Percentiles rank a stretch among this genome's conserved stretches.
These are phyloP conservation scores for Simplicillium sp. DNA, from an alignment of 2,329 filamentous ascomycete genomes.

Conservation along the genomic window DNA sequence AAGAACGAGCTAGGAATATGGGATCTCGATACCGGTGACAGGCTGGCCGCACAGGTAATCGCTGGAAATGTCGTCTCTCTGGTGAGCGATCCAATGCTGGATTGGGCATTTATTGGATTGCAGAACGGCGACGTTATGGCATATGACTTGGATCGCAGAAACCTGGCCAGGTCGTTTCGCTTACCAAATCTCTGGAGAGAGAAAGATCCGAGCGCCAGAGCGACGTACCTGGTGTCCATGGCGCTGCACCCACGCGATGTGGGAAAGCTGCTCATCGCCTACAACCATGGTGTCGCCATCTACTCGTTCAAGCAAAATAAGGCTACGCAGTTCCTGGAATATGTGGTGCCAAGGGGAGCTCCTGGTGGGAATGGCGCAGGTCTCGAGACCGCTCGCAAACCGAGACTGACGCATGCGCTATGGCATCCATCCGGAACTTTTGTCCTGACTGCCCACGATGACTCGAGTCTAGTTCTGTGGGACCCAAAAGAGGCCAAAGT, in stretches of 20 bases:
- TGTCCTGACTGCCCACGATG: slow-evolving; percentile 76
- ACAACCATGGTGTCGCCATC: slow-evolving; percentile 75
- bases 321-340: slow-evolving; percentile 70
- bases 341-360: slow-evolving; percentile 71
- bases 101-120: slow-evolving; percentile 83
- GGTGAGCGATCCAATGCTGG: slow-evolving; percentile 78
- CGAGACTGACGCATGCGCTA: slow-evolving; percentile 69
- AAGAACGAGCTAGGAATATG: slow-evolving; percentile 81
- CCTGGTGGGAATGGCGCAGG: slow-evolving; percentile 67
- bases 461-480: slow-evolving; percentile 89
- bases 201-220: slow-evolving; percentile 55
- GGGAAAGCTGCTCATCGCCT: slow-evolving; percentile 84
- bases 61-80: slow-evolving; percentile 68
- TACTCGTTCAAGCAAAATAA: slow-evolving; percentile 93
- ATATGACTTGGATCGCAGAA: slow-evolving; percentile 84
- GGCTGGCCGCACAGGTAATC: slow-evolving; percentile 61
- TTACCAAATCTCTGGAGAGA: slow-evolving; percentile 83
- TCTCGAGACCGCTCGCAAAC: slow-evolving; percentile 54
- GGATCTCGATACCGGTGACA: slow-evolving; percentile 61
- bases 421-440: slow-evolving; percentile 97
- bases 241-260: slow-evolving; percentile 87
- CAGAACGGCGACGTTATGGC: slow-evolving; percentile 77
- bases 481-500: slow-evolving; percentile 81
- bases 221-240: slow-evolving; percentile 59
- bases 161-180: slow-evolving; percentile 59